Conservation (phyloP, 2,329 filamentous ascomycete species). For the Exophiala sp. region DNA sequence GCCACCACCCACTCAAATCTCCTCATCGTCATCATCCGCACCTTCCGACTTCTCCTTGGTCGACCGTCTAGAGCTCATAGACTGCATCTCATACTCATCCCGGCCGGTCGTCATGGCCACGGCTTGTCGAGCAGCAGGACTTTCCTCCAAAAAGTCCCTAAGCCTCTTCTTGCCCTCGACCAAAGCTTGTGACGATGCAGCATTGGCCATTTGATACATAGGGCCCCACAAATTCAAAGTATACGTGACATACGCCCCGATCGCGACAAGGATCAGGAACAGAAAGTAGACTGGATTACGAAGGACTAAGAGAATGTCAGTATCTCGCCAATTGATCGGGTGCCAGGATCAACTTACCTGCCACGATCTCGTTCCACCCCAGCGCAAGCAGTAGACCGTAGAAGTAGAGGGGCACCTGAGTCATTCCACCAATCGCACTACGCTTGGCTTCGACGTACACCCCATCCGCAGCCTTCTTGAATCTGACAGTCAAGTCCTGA, state of each 20-base stretch:
- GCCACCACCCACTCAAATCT: neutral
- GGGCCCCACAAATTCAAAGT: conserved; percentile 93
- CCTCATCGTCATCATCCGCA: conserved; percentile 20
- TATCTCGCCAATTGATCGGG: neutral
- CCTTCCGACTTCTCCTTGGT: conserved; percentile 17
- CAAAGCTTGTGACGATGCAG: conserved; percentile 77
- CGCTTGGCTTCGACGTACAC: conserved; percentile 98
- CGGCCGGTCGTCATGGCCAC: conserved; percentile 63
- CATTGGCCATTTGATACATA: conserved; percentile 91
- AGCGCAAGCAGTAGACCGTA: conserved; percentile 83
- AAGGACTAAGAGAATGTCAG: conserved; percentile 60
- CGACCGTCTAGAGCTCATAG: conserved; percentile 28
- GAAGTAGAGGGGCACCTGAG: conserved; percentile 91
- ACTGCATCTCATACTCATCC: conserved; percentile 59
- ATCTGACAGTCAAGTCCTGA: conserved; percentile 85
- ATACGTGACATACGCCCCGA: conserved; percentile 84
- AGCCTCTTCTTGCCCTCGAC: conserved; percentile 90
- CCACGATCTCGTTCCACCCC: conserved; percentile 98
- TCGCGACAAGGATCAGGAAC: conserved; percentile 71
- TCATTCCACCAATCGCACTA: conserved; percentile 90
- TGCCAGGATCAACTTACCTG: conserved; percentile 59
- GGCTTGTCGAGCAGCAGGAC: conserved; percentile 79
- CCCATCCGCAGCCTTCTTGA: conserved; percentile 97
- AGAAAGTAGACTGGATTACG: conserved; percentile 93
- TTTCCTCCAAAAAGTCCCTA: conserved; percentile 81